Evolutionary conservation across 805 yeast genomes (phyloP), one percentile per base, ranked within the genome.

Genomic region (Metschnikowia continentalis): DNA sequence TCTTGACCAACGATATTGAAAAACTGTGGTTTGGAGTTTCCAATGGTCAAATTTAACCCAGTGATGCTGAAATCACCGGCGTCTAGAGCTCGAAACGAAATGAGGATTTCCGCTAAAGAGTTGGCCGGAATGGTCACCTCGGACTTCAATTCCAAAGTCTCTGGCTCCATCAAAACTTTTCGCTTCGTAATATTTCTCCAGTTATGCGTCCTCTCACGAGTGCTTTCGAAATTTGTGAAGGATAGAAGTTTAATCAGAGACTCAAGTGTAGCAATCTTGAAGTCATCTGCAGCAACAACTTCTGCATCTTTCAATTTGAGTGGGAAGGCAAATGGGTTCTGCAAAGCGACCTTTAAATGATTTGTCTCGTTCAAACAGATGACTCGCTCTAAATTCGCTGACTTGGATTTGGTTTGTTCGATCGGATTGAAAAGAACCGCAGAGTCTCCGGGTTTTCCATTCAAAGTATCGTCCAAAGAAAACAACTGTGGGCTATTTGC

Each of bases 241-340:
- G 48, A 33, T 6, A 22, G 35, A n/a, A 47, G 30, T 17, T 36
- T 47, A 13, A 49, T 13, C 35, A 19, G 22, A 6, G 41, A 33
- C 3, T 36, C 22, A 15, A 45, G 19, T 1, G 74, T 71, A 39
- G 69, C 67, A 1, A 70, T 61, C n/a, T 60, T 49, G 3, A 62
- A 63, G 5, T 50, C 60, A 6, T 64, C 65, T 11, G 63, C 69
- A 3, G 71, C 60, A 1, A 65, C 67, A 2, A 85, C 66, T 36
- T 68, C 60, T 3, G 86, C 61, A 32, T 77, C 77, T 17, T 73
- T 71, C 5, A 91, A 68, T 36, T 80, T 83, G 13, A 91, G 69
- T 39, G 85, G 89, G 65, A 88, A 89, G 5, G 80, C 79, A 68
- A 82, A 89, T 7, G 96, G 96, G 63, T 92, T 92, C 61, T 86